Percentiles rank a stretch among this genome's conserved stretches.
These are phyloP conservation scores for Berkeleyomyces rouxiae DNA, from an alignment of 2,329 filamentous ascomycete genomes.

Conservation along the genomic window DNA sequence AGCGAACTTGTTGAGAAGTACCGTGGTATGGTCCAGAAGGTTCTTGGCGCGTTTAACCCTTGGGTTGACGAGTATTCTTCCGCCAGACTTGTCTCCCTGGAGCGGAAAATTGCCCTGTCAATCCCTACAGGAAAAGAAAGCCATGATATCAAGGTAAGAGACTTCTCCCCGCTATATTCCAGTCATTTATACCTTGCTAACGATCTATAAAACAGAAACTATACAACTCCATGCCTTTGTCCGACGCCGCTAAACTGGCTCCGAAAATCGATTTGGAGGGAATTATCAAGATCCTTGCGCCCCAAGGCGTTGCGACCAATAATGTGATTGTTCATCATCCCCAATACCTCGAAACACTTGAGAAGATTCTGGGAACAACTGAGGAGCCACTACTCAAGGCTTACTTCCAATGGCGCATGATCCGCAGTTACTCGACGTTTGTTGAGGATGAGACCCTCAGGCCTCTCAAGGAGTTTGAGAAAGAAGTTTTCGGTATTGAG, in stretches of 20 bases:
- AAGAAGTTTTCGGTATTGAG: slow-evolving; percentile 44
- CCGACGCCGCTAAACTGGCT: slow-evolving; percentile 36
- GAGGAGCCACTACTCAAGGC: slow-evolving; percentile 38
- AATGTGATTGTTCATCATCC: slow-evolving; percentile 43
- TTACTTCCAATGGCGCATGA: slow-evolving; percentile 48
- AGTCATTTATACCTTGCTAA: too few species aligned
- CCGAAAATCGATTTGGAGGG: slow-evolving; percentile 38
- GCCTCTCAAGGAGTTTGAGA: slow-evolving; percentile 42
- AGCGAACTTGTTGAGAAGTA: slow-evolving; percentile 36
- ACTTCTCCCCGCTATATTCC: too few species aligned
- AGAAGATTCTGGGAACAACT: slow-evolving; percentile 36
- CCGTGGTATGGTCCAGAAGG: slow-evolving; percentile 18
- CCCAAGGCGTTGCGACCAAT: slow-evolving; percentile 20
- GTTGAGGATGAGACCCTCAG: slow-evolving; percentile 43
- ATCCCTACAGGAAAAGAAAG: too few species aligned
- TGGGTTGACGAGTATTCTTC: slow-evolving; percentile 19
- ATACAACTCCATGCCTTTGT: slow-evolving; percentile 48
- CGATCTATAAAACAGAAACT: slow-evolving; percentile 15
- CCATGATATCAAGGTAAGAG: too few species aligned
- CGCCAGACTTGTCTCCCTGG: too few species aligned
- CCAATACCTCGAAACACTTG: slow-evolving; percentile 41
- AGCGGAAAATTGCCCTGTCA: too few species aligned
- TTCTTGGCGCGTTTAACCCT: slow-evolving; percentile 20
- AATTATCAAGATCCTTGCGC: slow-evolving; percentile 32
- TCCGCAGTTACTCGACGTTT: slow-evolving; percentile 33